These are phyloP conservation scores for Eucalyptus cladocalyx DNA, from an alignment of 345 rosid genomes.

Conservation along the genomic window DNA sequence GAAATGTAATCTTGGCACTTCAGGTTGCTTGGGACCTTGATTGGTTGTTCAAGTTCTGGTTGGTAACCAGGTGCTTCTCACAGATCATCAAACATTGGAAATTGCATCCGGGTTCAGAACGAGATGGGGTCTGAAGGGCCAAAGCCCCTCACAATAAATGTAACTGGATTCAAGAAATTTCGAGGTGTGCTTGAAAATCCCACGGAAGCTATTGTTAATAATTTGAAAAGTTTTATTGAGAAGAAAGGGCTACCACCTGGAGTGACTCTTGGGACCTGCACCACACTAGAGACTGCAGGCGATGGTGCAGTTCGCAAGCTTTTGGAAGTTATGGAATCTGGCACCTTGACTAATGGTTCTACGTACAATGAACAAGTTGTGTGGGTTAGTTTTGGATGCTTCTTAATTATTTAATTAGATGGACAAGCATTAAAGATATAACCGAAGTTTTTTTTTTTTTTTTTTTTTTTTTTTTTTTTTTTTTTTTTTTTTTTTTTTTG, in stretches of 20 bases:
- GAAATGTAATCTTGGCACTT: not conserved
- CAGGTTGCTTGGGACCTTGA: not conserved
- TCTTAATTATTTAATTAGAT: not conserved
- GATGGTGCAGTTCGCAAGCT: slow-evolving; percentile 49
- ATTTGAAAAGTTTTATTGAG: slow-evolving; percentile 33
- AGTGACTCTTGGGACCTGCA: slow-evolving; percentile 57
- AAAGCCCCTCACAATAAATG: slow-evolving; percentile 43
- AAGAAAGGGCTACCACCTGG: slow-evolving; percentile 53
- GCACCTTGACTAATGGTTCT: slow-evolving; percentile 12
- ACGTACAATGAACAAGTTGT: slow-evolving; percentile 25
- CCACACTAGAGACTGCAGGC: slow-evolving; percentile 73
- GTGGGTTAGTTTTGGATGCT: slow-evolving; percentile 35
- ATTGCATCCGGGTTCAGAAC: slow-evolving; percentile 5
- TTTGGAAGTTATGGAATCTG: slow-evolving; percentile 42
- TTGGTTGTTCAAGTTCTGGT: not conserved
- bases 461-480: no score
- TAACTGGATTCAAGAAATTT: slow-evolving; percentile 80
- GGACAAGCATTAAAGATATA: not conserved
- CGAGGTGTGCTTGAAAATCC: slow-evolving; percentile 66
- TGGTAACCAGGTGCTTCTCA: not conserved
- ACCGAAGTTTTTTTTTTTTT: no score
- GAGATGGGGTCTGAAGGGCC: slow-evolving; percentile 72
- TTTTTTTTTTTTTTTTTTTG: no score
- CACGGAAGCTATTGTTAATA: slow-evolving; percentile 54
- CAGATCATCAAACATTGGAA: slow-evolving; percentile 14